Evolutionary conservation across 164 flowering plant species (phyloP), one percentile per base, ranked within the genome.

Genomic region (Vitis rotundifolia): DNA sequence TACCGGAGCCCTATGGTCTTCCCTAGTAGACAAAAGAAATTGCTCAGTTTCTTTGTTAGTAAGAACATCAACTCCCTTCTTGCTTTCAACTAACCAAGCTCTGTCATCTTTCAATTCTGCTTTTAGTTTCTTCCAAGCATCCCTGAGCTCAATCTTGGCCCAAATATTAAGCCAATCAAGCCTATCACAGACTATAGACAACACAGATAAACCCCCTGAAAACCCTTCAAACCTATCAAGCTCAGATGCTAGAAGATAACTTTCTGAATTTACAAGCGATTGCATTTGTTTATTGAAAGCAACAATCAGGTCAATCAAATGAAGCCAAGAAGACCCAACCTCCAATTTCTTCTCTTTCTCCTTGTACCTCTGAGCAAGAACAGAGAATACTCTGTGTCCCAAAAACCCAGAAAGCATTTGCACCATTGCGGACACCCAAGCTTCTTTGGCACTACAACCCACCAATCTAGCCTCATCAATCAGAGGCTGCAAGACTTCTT

Each of bases 391-490:
- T 9, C 59, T 69, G 37, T 81, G 86, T n/a, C 47, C 77, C n/a
- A 88, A 59, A 78, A 76, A 85, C 7, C 67, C 70, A 44, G 84
- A 82, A 57, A 90, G 84, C 75, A 83, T 75, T 71, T 80, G 77
- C 10, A 80, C 79, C 90, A 90, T 90, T 61, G 91, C 80, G 13
- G 77, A 84, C 18, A 90, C 88, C 95, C 91, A 88, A 61, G 85
- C 91, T 78, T 87, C 95, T 67, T 69, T 82, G 55, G 86, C 89
- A 79, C 91, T 87, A 67, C 26, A 86, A 68, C 88, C 79, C 8
- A 70, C 62, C 49, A 90, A 70, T 68, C 81, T 82, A 58, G 91
- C 92, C 73, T 64, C 76, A 75, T 87, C 95, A 62, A 88, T 84
- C 64, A 90, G 74, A 70, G 95, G 92, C 75, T 88, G 91, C 78